Evolutionary conservation across 2,329 filamentous ascomycete genomes (phyloP), one percentile per base, ranked within the genome.

Genomic region (Ceratocystis harringtonii): DNA sequence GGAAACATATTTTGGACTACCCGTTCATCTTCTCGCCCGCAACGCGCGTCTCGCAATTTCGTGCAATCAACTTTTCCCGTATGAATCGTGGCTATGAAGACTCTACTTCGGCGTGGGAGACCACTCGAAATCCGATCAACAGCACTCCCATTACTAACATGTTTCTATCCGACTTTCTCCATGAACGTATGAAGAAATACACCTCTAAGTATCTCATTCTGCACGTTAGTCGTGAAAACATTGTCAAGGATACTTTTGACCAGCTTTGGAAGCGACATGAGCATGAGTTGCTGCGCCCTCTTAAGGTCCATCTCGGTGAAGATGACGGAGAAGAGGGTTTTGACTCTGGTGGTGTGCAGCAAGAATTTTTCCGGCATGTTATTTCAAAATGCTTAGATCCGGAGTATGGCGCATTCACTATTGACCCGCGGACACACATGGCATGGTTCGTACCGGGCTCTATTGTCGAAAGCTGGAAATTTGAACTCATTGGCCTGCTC

Each of bases 341-440:
- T 43, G 94, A 99, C 73, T 90, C 92, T 61, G 94, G 94, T 55
- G 94, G 94, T 68, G 92, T 99, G 0, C 92, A 96, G 70, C 92
- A 96, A 73, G 94, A 99, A 69, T 97, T 96, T 73, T 97, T 99
- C 76, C 85, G 90, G 17, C 76, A 96, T 32, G 85, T 89, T 19
- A 85, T 96, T 70, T 84, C 84, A 0, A 87, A 95, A 71, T 89
- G 88, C 2, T 80, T 97, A 58, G 81, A 90, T 70, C 87, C 90
- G 3, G 81, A 85, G 55, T 90, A 88, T 71, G 91, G 88, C 1
- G 84, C 88, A 64, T 97, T 97, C 73, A 87, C 85, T 0, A 81
- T 90, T 41, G 91, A 97, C 70, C 75, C 82, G 0, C 78, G 84
- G 65, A 94, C 88, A 0, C 84, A 84, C 41, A 88, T 94, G 81